Conservation (phyloP, 169 alveolate genomes). For the Plasmodium malariae region DNA sequence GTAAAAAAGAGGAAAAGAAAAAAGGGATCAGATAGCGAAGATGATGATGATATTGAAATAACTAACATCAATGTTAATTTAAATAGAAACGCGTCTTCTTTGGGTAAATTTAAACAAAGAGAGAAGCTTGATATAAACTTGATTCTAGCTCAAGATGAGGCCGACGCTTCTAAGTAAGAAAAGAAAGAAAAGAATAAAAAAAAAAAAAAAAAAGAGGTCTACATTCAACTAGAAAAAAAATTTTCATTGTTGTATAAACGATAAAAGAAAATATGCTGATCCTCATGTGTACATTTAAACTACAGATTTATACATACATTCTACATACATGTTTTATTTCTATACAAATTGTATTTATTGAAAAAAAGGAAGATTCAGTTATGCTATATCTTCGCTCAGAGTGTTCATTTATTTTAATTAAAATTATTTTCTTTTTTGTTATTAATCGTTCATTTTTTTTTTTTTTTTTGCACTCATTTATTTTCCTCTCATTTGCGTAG, state of each 20-base stretch:
- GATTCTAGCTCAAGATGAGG: constrained; percentile 85
- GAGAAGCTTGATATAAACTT: constrained; percentile 82
- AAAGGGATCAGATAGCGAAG: constrained; percentile 68
- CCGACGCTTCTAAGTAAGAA: constrained; percentile 83
- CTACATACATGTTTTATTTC: too few relatives aligned
- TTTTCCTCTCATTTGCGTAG: constrained; percentile 26
- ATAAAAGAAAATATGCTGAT: too few relatives aligned
- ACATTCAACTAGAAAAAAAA: too few relatives aligned
- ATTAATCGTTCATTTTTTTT: not conserved
- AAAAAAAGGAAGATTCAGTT: too few relatives aligned
- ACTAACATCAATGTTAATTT: constrained; percentile 37
- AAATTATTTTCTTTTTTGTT: not conserved
- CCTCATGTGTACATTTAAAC: not conserved
- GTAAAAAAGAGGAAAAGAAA: constrained; percentile 70
- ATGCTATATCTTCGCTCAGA: too few relatives aligned
- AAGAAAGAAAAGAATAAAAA: too few relatives aligned
- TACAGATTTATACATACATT: not conserved
- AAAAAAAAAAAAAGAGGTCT: not conserved
- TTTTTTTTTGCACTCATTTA: not conserved
- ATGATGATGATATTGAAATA: constrained; percentile 67
- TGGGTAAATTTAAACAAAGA: constrained; percentile 77
- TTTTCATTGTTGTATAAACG: too few relatives aligned
- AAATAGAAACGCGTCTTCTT: constrained; percentile 39
- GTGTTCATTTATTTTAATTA: too few relatives aligned
- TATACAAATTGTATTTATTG: too few relatives aligned